Conservation (phyloP, 2,329 filamentous ascomycete species). For the Ophiostoma quercus region DNA sequence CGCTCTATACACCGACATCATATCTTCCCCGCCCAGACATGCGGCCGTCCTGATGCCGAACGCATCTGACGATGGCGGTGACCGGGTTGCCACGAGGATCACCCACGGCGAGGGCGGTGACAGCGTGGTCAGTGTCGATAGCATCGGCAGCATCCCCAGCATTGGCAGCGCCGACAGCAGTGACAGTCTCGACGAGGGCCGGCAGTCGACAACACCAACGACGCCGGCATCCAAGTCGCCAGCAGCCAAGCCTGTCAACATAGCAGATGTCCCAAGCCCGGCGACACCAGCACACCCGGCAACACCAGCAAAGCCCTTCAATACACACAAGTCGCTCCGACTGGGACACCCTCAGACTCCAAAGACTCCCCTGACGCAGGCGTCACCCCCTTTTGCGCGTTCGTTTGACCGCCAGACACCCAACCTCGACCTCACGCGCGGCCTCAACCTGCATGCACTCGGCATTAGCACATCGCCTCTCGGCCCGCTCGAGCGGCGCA, state of each 20-base stretch:
- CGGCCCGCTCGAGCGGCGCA: slow-evolving; percentile 33
- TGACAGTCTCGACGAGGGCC: neutral
- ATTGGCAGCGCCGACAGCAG: neutral
- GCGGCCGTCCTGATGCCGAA: slow-evolving; percentile 24
- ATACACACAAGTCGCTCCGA: neutral
- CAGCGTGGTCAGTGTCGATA: slow-evolving; percentile 1
- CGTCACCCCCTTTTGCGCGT: slow-evolving; percentile 24
- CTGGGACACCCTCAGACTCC: slow-evolving; percentile 15
- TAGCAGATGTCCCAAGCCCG: neutral
- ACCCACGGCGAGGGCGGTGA: slow-evolving; percentile 9
- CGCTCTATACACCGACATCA: neutral
- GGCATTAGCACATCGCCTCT: slow-evolving; percentile 32
- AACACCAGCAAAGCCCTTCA: neutral
- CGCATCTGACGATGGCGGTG: slow-evolving; percentile 14
- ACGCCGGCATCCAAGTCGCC: slow-evolving; percentile 12
- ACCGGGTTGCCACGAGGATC: neutral
- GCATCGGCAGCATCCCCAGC: neutral
- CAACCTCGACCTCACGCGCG: slow-evolving; percentile 26
- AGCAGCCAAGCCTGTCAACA: neutral
- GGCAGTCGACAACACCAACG: neutral
- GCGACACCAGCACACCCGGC: neutral
- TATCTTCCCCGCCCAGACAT: slow-evolving; percentile 9
- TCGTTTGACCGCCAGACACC: slow-evolving; percentile 14
- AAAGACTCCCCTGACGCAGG: slow-evolving; percentile 25
- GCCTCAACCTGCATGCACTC: slow-evolving; percentile 32